Conservation (phyloP, 2,329 filamentous ascomycete genomes). For the Spiromastix sp. region DNA sequence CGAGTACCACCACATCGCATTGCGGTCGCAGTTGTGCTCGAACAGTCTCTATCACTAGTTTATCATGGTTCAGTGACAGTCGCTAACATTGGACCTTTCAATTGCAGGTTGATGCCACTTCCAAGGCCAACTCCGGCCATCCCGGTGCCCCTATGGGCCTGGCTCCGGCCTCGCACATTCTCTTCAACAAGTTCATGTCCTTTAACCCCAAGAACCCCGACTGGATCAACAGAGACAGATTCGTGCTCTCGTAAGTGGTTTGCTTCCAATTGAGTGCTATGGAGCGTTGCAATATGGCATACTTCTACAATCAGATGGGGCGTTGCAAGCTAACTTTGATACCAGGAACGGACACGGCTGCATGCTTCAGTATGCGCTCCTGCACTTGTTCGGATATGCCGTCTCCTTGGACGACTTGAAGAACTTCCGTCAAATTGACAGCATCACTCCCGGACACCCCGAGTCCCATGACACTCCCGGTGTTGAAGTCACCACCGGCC, state of each 20-base stretch:
- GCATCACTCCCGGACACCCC: conserved; percentile 90
- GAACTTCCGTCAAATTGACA: conserved; percentile 73
- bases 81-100: too few species aligned
- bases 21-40: too few species aligned
- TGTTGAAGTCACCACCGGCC: conserved; percentile 95
- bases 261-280: too few species aligned
- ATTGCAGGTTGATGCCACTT: conserved; percentile 99
- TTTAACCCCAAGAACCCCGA: conserved; percentile 99
- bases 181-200: conserved; percentile 98
- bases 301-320: too few species aligned
- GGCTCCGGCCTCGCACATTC: conserved; percentile 90
- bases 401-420: conserved; percentile 86
- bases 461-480: conserved; percentile 95
- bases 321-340: not conserved
- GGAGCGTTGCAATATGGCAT: too few species aligned
- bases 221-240: conserved; percentile 96
- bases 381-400: conserved; percentile 90
- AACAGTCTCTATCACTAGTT: too few species aligned
- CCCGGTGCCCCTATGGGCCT: conserved; percentile 96
- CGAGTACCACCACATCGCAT: too few species aligned
- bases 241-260: conserved; percentile 93
- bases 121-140: conserved; percentile 92
- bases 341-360: conserved; percentile 73
- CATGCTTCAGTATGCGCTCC: conserved; percentile 94
- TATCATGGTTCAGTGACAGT: too few species aligned